phyloP scores from a whole-genome alignment of 1,284 basidiomycete species.

The Naganishia albida region DNA sequence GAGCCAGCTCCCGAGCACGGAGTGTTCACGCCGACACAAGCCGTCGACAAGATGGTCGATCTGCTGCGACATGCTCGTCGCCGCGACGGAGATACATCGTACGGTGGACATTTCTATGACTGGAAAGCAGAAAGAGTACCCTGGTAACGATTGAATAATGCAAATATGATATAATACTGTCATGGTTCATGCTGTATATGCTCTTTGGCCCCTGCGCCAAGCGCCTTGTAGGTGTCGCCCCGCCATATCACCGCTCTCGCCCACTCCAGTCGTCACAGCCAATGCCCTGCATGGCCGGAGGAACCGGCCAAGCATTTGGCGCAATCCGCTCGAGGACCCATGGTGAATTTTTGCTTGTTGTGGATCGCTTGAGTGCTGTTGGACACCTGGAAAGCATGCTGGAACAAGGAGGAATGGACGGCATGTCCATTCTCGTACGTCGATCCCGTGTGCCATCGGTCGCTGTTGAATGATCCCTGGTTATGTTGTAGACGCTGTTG shows the following conservation, averaged over 20 bases:
- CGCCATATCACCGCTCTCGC: not conserved
- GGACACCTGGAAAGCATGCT: slow-evolving; percentile 21
- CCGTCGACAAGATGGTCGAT: slow-evolving; percentile 62
- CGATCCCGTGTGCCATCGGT: not conserved
- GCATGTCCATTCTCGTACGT: not conserved
- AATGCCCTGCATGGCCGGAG: slow-evolving; percentile 21
- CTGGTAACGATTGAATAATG: slow-evolving; percentile 6
- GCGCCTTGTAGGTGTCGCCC: not conserved
- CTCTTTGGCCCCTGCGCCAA: not conserved
- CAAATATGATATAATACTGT: not conserved
- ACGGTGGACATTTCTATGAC: slow-evolving; percentile 69
- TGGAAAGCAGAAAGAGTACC: slow-evolving; percentile 64
- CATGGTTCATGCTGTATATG: slow-evolving; percentile 1
- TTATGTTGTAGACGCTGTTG: slow-evolving; percentile 19
- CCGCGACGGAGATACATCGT: slow-evolving; percentile 45
- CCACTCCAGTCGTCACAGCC: not conserved
- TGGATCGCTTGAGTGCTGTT: slow-evolving; percentile 28
- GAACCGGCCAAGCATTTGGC: slow-evolving; percentile 21
- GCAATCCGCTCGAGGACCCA: slow-evolving; percentile 29
- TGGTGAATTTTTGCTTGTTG: slow-evolving; percentile 25
- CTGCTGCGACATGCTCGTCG: slow-evolving; percentile 57
- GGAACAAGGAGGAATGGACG: not conserved
- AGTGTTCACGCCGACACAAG: slow-evolving; percentile 64
- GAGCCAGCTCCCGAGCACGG: slow-evolving; percentile 50
- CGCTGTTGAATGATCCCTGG: not conserved